A percentile compares a stretch with the other conserved stretches of the same genome.
phyloP scores from a whole-genome alignment of 805 yeast genomes.

The Sungouiozyma intestinalis region DNA sequence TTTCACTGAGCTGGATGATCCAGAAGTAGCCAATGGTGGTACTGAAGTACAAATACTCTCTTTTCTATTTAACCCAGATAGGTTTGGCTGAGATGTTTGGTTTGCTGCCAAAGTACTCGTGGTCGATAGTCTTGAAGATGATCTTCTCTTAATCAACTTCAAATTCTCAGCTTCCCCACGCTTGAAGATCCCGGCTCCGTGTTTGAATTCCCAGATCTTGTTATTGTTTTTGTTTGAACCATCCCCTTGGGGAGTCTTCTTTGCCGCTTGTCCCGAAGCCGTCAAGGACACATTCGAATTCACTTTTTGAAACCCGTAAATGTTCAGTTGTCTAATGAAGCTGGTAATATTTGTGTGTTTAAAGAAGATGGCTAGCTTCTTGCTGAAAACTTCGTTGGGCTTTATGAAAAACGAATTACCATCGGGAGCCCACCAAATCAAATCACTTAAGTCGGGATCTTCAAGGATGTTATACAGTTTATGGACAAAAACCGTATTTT shows the following conservation, averaged over 20 bases:
- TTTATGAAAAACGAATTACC: conserved; percentile 66
- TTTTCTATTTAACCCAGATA: not conserved
- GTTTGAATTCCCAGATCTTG: conserved; percentile 77
- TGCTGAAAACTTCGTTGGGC: conserved; percentile 81
- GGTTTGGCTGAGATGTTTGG: not conserved
- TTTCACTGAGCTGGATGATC: not conserved
- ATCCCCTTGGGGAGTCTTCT: not conserved
- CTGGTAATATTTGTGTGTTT: conserved; percentile 75
- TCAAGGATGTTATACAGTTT: conserved; percentile 87
- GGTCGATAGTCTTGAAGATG: conserved; percentile 30
- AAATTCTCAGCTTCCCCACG: conserved; percentile 72
- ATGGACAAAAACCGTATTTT: conserved; percentile 66
- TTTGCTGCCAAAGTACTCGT: not conserved
- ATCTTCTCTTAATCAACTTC: conserved; percentile 68
- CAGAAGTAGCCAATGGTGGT: not conserved
- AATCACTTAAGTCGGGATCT: conserved; percentile 56
- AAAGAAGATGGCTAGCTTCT: conserved; percentile 54
- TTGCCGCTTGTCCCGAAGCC: not conserved
- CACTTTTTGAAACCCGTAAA: conserved; percentile 77
- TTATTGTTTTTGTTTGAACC: not conserved
- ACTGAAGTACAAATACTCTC: not conserved
- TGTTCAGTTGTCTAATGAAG: conserved; percentile 68
- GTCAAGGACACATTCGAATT: conserved; percentile 4
- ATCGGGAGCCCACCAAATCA: conserved; percentile 76
- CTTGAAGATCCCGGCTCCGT: conserved; percentile 64